These are phyloP conservation scores for Fistulinella prunicolor DNA, from an alignment of 768 basidiomycete species.

Conservation along the genomic window DNA sequence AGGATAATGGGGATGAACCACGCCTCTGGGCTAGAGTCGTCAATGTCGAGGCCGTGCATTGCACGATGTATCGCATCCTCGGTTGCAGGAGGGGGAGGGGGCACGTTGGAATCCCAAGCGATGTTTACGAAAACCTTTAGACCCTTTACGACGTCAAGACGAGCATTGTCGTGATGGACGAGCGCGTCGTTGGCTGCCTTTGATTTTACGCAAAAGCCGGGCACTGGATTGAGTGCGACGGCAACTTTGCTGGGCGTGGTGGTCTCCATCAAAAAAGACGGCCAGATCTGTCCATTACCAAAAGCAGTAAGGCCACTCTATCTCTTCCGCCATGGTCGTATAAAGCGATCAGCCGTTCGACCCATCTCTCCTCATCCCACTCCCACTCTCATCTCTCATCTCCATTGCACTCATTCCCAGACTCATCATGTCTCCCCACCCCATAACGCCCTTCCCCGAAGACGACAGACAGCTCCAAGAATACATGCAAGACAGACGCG, in stretches of 20 bases:
- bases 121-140: conserved; percentile 75
- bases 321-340: conserved; percentile 7
- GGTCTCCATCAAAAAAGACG: conserved; percentile 13
- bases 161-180: conserved; percentile 12
- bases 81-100: conserved; percentile 60
- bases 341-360: conserved; percentile 24
- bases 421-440: conserved; percentile 35
- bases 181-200: conserved; percentile 40
- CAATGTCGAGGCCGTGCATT: conserved; percentile 47
- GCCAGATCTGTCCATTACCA: conserved; percentile 1
- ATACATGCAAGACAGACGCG: conserved; percentile 79
- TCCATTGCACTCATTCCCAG: neutral
- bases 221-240: conserved; percentile 49
- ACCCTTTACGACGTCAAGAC: conserved; percentile 44
- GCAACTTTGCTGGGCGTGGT: conserved; percentile 13
- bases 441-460: conserved; percentile 61
- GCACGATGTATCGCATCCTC: conserved; percentile 59
- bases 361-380: neutral
- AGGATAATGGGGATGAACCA: conserved; percentile 74
- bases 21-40: conserved; percentile 37
- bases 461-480: conserved; percentile 61
- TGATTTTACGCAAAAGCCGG: conserved; percentile 75
- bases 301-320: conserved; percentile 2
- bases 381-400: neutral
- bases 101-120: conserved; percentile 65